Evolutionary conservation across 2,329 filamentous ascomycete species (phyloP), one percentile per base, ranked within the genome.

Genomic region (Leptodontidium sp.): DNA sequence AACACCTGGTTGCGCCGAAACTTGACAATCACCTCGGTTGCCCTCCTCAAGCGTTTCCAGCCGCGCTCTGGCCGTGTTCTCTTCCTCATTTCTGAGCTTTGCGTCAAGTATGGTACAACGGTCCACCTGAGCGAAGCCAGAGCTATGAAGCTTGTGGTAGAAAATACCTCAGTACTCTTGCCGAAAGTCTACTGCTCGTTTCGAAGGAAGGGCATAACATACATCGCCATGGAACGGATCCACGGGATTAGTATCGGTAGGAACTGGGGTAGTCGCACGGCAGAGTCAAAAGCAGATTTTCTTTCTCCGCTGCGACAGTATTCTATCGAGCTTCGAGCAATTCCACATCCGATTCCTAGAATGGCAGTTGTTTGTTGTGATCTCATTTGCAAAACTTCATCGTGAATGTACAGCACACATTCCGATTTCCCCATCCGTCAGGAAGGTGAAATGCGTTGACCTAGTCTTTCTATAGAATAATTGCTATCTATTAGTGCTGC

Each of bases 101-200:
- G 11, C 49, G 49, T 52, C 49, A 52, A 52, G 17, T 24, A 52
- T 52, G 17, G 17, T 52, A 52, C 49, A 52, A 52, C 17, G 49
- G 49, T 52, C 8, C 49, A 52, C 49, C 4, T 52, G 17, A 52
- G 49, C 49, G 49, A 52, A 26, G 49, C 49, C 49, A 52, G 12
- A 52, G 49, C 49, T 52, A 52, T 52, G 17, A 26, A 52, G 49
- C 49, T 52, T 52, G 17, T 52, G 17, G 17, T 3, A 52, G 49
- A 52, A 52, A 52, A 52, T 52, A 52, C 49, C 11, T 52, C 49
- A 52, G 17, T 52, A 21, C 49, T 52, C 49, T 24, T 52, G 17
- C 49, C 49, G 49, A 52, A 52, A 52, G 49, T 52, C 49, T 52
- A 52, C 49, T 52, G 49, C 49, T 52, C 49, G 49, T 52, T 52